phyloP scores from a whole-genome alignment of 371 early-diverging fungal genomes.

The Actinomortierella ambigua region DNA sequence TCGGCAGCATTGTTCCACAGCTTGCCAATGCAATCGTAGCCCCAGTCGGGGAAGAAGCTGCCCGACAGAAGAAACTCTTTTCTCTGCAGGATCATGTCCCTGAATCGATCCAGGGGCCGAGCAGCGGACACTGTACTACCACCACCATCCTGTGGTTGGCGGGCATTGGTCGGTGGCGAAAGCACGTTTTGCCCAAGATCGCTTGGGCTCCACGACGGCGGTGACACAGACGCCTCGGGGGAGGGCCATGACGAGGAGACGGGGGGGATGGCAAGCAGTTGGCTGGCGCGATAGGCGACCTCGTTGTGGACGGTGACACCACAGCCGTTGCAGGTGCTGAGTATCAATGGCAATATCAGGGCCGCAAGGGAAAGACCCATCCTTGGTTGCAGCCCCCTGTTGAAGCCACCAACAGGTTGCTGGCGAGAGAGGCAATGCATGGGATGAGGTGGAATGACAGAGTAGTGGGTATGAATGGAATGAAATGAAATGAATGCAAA shows the following conservation, averaged over 20 bases:
- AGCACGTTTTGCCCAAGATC: constrained; percentile 10
- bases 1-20: constrained; percentile 35
- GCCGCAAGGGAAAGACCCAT: too few relatives aligned
- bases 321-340: constrained; percentile 28
- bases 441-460: too few relatives aligned
- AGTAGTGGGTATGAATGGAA: too few relatives aligned
- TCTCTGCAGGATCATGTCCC: constrained; percentile 51
- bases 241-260: constrained; percentile 6
- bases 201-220: not conserved
- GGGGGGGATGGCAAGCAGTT: constrained; percentile 30
- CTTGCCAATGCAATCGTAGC: constrained; percentile 55
- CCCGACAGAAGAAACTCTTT: constrained; percentile 74
- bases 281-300: constrained; percentile 54
- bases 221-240: constrained; percentile 6
- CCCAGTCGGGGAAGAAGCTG: constrained; percentile 90
- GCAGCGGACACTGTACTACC: constrained; percentile 12
- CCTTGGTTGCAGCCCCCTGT: too few relatives aligned
- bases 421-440: too few relatives aligned
- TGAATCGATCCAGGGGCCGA: constrained; percentile 49
- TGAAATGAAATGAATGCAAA: too few relatives aligned
- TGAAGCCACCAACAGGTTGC: too few relatives aligned
- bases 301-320: constrained; percentile 63
- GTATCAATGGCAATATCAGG: not conserved
- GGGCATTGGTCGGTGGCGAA: constrained; percentile 7
- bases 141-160: constrained; percentile 2